These are phyloP conservation scores for Alectoria sarmentosa DNA, from an alignment of 495 filamentous ascomycete species.

Conservation along the genomic window DNA sequence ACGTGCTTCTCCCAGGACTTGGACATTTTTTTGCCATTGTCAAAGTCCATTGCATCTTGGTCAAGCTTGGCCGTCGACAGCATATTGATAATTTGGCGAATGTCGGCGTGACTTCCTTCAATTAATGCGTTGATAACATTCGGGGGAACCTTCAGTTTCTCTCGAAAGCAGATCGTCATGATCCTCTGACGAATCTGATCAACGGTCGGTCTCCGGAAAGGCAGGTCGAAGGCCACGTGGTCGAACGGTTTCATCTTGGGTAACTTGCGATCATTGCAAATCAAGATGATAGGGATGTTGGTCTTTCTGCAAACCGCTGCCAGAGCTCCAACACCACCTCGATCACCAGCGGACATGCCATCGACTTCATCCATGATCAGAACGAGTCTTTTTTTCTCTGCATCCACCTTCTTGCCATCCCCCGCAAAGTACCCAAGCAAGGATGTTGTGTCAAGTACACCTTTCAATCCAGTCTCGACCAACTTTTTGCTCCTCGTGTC, in stretches of 20 bases:
- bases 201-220: slow-evolving; percentile 80
- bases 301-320: slow-evolving; percentile 93
- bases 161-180: slow-evolving; percentile 88
- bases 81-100: slow-evolving; percentile 99
- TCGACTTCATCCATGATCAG: slow-evolving; percentile 99
- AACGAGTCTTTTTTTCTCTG: slow-evolving; percentile 80
- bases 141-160: slow-evolving; percentile 76
- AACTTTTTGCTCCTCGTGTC: slow-evolving; percentile 97
- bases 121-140: slow-evolving; percentile 91
- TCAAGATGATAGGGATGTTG: slow-evolving; percentile 88
- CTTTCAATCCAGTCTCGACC: slow-evolving; percentile 77
- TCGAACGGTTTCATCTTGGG: slow-evolving; percentile 99
- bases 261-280: slow-evolving; percentile 88
- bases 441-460: slow-evolving; percentile 89
- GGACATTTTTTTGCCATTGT: slow-evolving; percentile 82
- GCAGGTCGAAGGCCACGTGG: slow-evolving; percentile 69
- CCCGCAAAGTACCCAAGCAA: slow-evolving; percentile 88
- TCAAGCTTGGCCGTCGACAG: slow-evolving; percentile 87
- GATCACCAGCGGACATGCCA: slow-evolving; percentile 96
- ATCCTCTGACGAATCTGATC: slow-evolving; percentile 85
- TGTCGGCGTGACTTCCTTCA: slow-evolving; percentile 90
- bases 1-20: slow-evolving; percentile 98
- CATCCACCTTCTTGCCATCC: slow-evolving; percentile 70
- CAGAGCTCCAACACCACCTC: slow-evolving; percentile 90
- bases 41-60: slow-evolving; percentile 66